Percentiles rank a stretch among this genome's conserved stretches.
phyloP scores from a whole-genome alignment of 2,329 filamentous ascomycete genomes.

The Trichophyton benhamiae region DNA sequence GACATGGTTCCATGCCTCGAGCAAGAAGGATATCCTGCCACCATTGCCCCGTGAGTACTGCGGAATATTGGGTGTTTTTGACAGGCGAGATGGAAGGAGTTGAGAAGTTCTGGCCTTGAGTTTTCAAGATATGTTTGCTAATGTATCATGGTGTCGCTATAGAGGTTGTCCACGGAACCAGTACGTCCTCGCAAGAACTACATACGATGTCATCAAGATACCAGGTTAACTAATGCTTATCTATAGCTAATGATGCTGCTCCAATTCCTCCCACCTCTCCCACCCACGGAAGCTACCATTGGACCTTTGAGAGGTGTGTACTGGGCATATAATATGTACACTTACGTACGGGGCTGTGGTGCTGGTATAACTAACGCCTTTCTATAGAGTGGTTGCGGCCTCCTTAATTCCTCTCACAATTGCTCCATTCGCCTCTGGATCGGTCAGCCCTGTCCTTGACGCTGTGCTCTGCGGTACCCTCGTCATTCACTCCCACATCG shows the following conservation, averaged over 20 bases:
- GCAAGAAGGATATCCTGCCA: slow-evolving; percentile 63
- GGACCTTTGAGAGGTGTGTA: slow-evolving; percentile 71
- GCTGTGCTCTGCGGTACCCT: slow-evolving; percentile 71
- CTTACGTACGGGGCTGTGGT: too few relatives aligned
- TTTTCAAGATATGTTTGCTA: slow-evolving; percentile 28
- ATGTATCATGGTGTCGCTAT: slow-evolving; percentile 22
- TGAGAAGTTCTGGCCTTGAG: background rate
- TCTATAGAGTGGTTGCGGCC: slow-evolving; percentile 56
- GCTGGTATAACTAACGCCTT: background rate
- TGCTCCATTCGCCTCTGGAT: slow-evolving; percentile 82
- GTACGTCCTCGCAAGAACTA: slow-evolving; percentile 39
- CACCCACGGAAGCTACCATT: slow-evolving; percentile 91
- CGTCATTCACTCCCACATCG: slow-evolving; percentile 88
- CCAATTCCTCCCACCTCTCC: slow-evolving; percentile 60
- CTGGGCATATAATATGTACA: background rate
- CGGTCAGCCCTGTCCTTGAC: slow-evolving; percentile 78
- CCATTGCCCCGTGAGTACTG: slow-evolving; percentile 64
- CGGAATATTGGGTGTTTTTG: background rate
- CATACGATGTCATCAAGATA: background rate
- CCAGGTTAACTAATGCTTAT: slow-evolving; percentile 7
- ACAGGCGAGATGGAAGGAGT: background rate
- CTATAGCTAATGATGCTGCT: slow-evolving; percentile 70
- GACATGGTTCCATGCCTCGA: slow-evolving; percentile 64
- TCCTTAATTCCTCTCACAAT: slow-evolving; percentile 77
- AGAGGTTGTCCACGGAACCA: slow-evolving; percentile 65